Conservation (phyloP, 495 filamentous ascomycete genomes). For the Aspergillus wentii region DNA sequence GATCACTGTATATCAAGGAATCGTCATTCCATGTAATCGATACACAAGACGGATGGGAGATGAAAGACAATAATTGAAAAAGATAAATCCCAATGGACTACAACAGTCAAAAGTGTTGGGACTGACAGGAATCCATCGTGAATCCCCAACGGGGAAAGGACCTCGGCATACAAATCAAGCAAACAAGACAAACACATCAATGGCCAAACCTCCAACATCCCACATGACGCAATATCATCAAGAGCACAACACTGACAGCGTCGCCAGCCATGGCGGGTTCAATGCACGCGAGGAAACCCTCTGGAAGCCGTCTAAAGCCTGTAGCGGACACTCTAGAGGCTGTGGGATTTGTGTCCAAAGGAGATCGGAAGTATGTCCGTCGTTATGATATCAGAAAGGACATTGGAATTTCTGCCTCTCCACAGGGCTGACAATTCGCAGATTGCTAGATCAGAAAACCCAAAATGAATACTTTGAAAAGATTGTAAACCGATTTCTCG, state of each 20-base stretch:
- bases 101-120: too few relatives aligned
- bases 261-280: slow-evolving; percentile 6
- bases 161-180: background rate
- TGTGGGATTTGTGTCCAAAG: slow-evolving; percentile 83
- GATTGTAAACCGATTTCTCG: slow-evolving; percentile 81
- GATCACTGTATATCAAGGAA: too few relatives aligned
- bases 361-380: slow-evolving; percentile 63
- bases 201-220: slow-evolving; percentile 2
- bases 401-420: too few relatives aligned
- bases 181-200: background rate
- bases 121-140: too few relatives aligned
- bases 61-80: background rate
- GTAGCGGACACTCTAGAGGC: slow-evolving; percentile 68
- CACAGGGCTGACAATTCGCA: slow-evolving; percentile 29
- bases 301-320: slow-evolving; percentile 65
- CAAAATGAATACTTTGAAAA: slow-evolving; percentile 83
- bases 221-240: slow-evolving; percentile 4
- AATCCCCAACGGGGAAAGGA: too few relatives aligned
- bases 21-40: too few relatives aligned
- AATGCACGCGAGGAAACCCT: slow-evolving; percentile 17
- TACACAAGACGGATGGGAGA: too few relatives aligned
- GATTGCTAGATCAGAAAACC: slow-evolving; percentile 66
- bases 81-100: too few relatives aligned
- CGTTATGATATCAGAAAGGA: too few relatives aligned
- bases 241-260: slow-evolving; percentile 1